A percentile compares a stretch with the other conserved stretches of the same genome.
Evolutionary conservation across 2,329 filamentous ascomycete species (phyloP).

Genomic region (Arthrocladium fulminans): DNA sequence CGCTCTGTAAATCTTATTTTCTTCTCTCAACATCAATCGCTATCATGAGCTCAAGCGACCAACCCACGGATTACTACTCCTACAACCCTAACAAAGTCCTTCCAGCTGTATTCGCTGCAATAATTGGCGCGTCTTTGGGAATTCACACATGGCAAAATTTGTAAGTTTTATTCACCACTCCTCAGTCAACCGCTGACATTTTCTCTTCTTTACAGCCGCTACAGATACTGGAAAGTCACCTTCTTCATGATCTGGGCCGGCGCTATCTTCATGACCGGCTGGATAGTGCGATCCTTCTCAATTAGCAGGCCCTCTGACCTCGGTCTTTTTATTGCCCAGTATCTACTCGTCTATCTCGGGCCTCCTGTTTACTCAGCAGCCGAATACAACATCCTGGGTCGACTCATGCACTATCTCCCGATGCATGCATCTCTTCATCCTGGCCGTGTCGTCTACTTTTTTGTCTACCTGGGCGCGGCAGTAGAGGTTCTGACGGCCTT

Average conservation of each 20-base stretch:
- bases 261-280: slow-evolving; percentile 30
- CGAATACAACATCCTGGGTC: slow-evolving; percentile 31
- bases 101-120: slow-evolving; percentile 27
- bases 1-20: too few species aligned
- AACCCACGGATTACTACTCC: background rate
- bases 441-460: slow-evolving; percentile 28
- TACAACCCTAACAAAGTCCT: slow-evolving; percentile 29
- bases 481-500: slow-evolving; percentile 29
- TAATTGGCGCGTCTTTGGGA: slow-evolving; percentile 27
- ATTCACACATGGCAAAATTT: slow-evolving; percentile 29
- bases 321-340: slow-evolving; percentile 29
- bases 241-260: slow-evolving; percentile 32
- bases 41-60: background rate
- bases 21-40: background rate
- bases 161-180: slow-evolving; percentile 16
- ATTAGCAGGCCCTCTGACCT: slow-evolving; percentile 23
- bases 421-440: slow-evolving; percentile 33
- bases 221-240: slow-evolving; percentile 29
- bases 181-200: background rate
- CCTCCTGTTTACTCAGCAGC: slow-evolving; percentile 32
- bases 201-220: slow-evolving; percentile 17
- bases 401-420: slow-evolving; percentile 32
- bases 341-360: slow-evolving; percentile 28
- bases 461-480: slow-evolving; percentile 29
- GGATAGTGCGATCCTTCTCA: slow-evolving; percentile 28